A percentile compares a stretch with the other conserved stretches of the same genome.
These are phyloP conservation scores for Cnidoscolus chayamansa DNA, from an alignment of 441 rosid species.

Conservation along the genomic window DNA sequence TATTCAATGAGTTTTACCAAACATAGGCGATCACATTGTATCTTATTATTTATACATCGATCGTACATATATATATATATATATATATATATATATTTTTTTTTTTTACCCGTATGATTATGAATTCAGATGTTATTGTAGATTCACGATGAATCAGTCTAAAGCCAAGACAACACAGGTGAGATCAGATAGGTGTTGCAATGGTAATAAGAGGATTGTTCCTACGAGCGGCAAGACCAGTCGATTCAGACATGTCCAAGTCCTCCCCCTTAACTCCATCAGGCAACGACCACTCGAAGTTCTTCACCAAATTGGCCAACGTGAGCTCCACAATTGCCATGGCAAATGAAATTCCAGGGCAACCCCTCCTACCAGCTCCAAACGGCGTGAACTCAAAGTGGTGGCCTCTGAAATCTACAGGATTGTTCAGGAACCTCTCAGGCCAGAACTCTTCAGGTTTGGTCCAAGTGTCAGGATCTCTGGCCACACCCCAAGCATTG, in stretches of 20 bases:
- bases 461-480: conserved; percentile 38
- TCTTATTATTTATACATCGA: too few species aligned
- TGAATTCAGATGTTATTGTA: too few species aligned
- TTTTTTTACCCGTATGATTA: too few species aligned
- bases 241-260: conserved; percentile 27
- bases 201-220: conserved; percentile 27
- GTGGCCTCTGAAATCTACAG: conserved; percentile 38
- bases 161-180: too few species aligned
- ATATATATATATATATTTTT: too few species aligned
- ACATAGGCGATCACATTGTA: too few species aligned
- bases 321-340: conserved; percentile 20
- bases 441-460: conserved; percentile 40
- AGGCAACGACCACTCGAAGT: conserved; percentile 36
- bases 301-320: conserved; percentile 29
- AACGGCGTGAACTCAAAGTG: too few species aligned
- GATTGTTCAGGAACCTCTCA: conserved; percentile 38
- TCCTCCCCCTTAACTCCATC: conserved; percentile 25
- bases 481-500: conserved; percentile 46
- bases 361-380: too few species aligned
- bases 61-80: too few species aligned
- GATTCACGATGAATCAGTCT: too few species aligned
- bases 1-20: too few species aligned
- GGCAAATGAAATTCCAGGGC: too few species aligned
- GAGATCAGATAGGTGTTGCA: conserved; percentile 18
- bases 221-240: conserved; percentile 24